phyloP scores from a whole-genome alignment of 768 basidiomycete genomes.

The Inosperma sp. region DNA sequence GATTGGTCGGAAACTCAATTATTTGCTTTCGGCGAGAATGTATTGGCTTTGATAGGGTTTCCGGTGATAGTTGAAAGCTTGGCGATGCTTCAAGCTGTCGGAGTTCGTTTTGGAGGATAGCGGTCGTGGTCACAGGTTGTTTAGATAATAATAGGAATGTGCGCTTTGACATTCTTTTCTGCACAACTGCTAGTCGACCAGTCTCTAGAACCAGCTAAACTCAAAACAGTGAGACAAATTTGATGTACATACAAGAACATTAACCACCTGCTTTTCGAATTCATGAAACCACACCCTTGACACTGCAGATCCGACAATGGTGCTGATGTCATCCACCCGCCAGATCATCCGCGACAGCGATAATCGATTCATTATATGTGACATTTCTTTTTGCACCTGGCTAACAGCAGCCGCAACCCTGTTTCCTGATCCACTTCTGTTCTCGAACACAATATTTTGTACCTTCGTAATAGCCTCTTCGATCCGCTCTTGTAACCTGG shows the following conservation, averaged over 20 bases:
- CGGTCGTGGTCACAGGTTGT: constrained; percentile 41
- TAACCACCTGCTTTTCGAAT: constrained; percentile 47
- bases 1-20: constrained; percentile 48
- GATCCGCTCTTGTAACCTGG: constrained; percentile 34
- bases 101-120: constrained; percentile 55
- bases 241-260: neutral
- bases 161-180: constrained; percentile 38
- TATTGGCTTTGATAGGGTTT: constrained; percentile 49
- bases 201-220: constrained; percentile 61
- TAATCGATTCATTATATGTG: constrained; percentile 37
- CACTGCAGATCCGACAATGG: constrained; percentile 34
- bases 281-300: constrained; percentile 40
- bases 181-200: constrained; percentile 50
- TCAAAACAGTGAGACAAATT: neutral
- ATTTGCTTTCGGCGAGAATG: constrained; percentile 49
- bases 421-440: constrained; percentile 15
- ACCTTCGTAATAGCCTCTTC: constrained; percentile 37
- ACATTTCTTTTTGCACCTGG: constrained; percentile 36
- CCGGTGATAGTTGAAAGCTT: constrained; percentile 39
- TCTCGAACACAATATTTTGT: constrained; percentile 37
- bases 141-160: constrained; percentile 38
- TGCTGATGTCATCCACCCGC: constrained; percentile 44
- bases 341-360: constrained; percentile 45
- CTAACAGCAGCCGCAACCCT: constrained; percentile 36
- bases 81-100: constrained; percentile 49